Evolutionary conservation across 805 yeast genomes (phyloP).

Genomic region (Starmerella stellata): DNA sequence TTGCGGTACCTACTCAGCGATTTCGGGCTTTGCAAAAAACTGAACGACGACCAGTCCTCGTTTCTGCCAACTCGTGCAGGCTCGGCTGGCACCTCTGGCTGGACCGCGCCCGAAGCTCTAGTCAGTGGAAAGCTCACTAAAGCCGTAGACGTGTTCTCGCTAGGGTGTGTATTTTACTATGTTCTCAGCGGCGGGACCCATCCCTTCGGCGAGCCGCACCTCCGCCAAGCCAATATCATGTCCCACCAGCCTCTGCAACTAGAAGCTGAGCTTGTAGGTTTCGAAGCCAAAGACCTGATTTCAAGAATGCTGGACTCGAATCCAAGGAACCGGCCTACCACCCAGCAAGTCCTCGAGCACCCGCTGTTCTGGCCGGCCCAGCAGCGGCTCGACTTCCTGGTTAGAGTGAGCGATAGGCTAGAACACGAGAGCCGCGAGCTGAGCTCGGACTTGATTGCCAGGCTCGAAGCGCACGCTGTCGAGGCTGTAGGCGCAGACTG

Average conservation of each 20-base stretch:
- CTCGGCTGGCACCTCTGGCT: constrained; percentile 88
- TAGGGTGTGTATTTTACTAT: constrained; percentile 88
- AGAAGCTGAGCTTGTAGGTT: constrained; percentile 25
- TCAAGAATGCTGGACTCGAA: constrained; percentile 49
- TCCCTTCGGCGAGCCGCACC: constrained; percentile 79
- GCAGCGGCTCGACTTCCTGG: constrained; percentile 62
- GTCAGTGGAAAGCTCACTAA: constrained; percentile 41
- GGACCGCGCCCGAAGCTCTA: constrained; percentile 82
- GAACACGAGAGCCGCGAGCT: constrained; percentile 73
- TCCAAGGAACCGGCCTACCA: constrained; percentile 57
- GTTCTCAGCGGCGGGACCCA: constrained; percentile 68
- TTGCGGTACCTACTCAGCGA: constrained; percentile 73
- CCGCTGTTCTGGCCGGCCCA: constrained; percentile 73
- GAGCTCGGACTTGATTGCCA: constrained; percentile 39
- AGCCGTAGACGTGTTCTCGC: constrained; percentile 81
- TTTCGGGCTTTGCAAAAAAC: constrained; percentile 83
- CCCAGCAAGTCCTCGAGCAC: constrained; percentile 49
- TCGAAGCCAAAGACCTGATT: constrained; percentile 60
- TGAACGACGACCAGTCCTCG: constrained; percentile 83
- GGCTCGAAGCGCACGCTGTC: constrained; percentile 36
- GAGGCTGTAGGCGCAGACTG: constrained; percentile 45
- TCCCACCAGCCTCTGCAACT: constrained; percentile 40
- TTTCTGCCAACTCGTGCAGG: constrained; percentile 52
- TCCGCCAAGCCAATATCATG: constrained; percentile 76
- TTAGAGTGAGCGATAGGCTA: constrained; percentile 78